Evolutionary conservation across 163 green algal genomes (phyloP), one percentile per base, ranked within the genome.

Genomic region (Chlamydomonas reinhardtii): DNA sequence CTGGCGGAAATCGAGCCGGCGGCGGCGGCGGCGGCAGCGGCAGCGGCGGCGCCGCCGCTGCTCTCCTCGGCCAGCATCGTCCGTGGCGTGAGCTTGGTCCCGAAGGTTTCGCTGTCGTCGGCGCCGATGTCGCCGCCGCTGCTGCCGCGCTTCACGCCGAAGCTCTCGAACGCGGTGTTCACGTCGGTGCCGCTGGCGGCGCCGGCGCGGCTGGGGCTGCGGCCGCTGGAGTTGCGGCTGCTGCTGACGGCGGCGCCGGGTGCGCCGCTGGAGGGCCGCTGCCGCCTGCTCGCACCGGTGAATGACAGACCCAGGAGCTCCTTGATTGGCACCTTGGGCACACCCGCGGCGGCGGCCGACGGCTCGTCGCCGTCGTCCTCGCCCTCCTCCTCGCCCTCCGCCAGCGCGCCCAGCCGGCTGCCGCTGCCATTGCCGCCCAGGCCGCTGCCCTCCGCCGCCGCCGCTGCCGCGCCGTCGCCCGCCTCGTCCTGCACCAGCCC

Each of bases 71-170:
- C 27, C 14, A 29, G 48, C 48, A 56, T 9, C 48, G 48, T 56
- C 48, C 48, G 48, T 17, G 48, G 48, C 48, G 48, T 56, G 48
- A 56, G 48, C 48, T 56, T 56, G 48, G 48, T 17, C 11, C 48
- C 48, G 19, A 56, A 56, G 48, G 48, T 56, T 14, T 56, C 48
- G 48, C 48, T 56, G 6, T 56, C 0, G 27, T 85, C 79, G 79
- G 52, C 62, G 34, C 79, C 79, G 12, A 85, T 85, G 3, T 85
- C 79, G 11, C 79, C 79, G 0, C 73, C 68, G 2, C 15, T 12
- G 79, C 68, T 77, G 65, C 35, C 71, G 69, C 79, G 79, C 25
- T 29, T 15, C n/a, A 85, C 25, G 25, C 52, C 69, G 25, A 78
- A 85, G 24, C 29, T 39, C 32, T 54, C n/a, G 20, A 85, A 78